phyloP scores from a whole-genome alignment of 148 eudicot species.

The Gaultheria prostrata region DNA sequence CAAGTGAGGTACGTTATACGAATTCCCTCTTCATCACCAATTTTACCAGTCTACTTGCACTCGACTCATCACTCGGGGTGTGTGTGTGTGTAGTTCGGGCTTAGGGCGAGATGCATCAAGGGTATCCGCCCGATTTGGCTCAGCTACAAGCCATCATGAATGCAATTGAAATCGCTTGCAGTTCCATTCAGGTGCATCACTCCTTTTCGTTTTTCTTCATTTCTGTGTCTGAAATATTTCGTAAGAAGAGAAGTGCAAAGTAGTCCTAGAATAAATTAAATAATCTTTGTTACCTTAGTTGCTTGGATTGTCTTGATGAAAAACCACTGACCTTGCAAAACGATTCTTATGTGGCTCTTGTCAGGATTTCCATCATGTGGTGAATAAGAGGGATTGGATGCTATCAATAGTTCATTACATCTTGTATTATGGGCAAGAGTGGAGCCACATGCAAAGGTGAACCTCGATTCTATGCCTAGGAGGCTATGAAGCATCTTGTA shows the following conservation, averaged over 20 bases:
- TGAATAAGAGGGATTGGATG: not conserved
- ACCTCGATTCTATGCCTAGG: not conserved
- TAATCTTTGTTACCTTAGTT: not conserved
- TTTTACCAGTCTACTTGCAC: not conserved
- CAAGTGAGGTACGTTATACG: not conserved
- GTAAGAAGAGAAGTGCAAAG: not conserved
- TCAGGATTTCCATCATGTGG: too few species aligned
- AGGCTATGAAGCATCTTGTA: not conserved
- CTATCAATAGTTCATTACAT: not conserved
- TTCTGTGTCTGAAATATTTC: not conserved
- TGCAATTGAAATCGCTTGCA: slow-evolving; percentile 75
- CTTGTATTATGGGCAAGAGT: not conserved
- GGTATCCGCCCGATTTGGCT: slow-evolving; percentile 42
- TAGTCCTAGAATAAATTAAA: not conserved
- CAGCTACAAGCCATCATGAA: slow-evolving; percentile 86
- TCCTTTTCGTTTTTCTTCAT: not conserved
- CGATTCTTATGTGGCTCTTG: not conserved
- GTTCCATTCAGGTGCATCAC: slow-evolving; percentile 79
- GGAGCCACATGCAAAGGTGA: slow-evolving; percentile 5
- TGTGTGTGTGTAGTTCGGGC: not conserved
- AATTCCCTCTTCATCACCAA: not conserved
- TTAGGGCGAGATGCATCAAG: slow-evolving; percentile 27
- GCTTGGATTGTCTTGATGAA: not conserved
- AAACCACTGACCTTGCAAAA: not conserved
- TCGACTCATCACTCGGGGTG: not conserved